phyloP scores from a whole-genome alignment of 352 stramenopile genomes.

The Pythium rhizo-oryzae region DNA sequence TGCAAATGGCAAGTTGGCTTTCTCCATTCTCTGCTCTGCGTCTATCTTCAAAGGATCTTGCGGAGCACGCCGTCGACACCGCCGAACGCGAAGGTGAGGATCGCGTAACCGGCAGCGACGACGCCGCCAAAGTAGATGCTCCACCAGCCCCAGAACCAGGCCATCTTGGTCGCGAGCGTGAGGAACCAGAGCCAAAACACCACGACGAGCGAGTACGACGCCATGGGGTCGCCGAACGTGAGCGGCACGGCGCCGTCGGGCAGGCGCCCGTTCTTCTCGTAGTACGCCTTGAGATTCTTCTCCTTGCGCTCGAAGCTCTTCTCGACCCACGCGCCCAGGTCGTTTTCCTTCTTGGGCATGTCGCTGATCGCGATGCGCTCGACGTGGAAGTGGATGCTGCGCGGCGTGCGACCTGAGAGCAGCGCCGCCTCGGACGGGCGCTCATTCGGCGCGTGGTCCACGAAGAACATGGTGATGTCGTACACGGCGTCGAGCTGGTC shows the following conservation, averaged over 20 bases:
- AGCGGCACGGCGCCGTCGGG: conserved; percentile 51
- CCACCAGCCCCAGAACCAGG: conserved; percentile 16
- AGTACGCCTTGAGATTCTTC: conserved; percentile 59
- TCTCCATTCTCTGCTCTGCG: too few species aligned
- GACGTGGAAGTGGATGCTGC: conserved; percentile 73
- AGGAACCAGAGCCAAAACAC: conserved; percentile 54
- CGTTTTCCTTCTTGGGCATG: conserved; percentile 41
- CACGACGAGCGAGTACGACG: conserved; percentile 37
- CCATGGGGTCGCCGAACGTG: conserved; percentile 39
- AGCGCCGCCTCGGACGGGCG: conserved; percentile 68
- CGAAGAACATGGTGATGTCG: conserved; percentile 84
- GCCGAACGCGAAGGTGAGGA: conserved; percentile 6
- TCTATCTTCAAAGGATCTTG: conserved; percentile 22
- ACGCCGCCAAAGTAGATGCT: conserved; percentile 11
- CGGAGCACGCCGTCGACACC: conserved; percentile 54
- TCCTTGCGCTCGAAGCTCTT: conserved; percentile 72
- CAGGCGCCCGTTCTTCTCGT: conserved; percentile 55
- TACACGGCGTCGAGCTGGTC: conserved; percentile 71
- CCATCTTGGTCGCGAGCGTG: conserved; percentile 7
- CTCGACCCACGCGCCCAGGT: conserved; percentile 66
- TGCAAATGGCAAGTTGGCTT: too few species aligned
- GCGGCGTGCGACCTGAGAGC: conserved; percentile 57
- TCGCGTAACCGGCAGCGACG: conserved; percentile 12
- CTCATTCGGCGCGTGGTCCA: conserved; percentile 62
- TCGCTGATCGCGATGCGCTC: conserved; percentile 54